Evolutionary conservation across 768 basidiomycete species (phyloP).

Genomic region (Phanerochaete carnosa): DNA sequence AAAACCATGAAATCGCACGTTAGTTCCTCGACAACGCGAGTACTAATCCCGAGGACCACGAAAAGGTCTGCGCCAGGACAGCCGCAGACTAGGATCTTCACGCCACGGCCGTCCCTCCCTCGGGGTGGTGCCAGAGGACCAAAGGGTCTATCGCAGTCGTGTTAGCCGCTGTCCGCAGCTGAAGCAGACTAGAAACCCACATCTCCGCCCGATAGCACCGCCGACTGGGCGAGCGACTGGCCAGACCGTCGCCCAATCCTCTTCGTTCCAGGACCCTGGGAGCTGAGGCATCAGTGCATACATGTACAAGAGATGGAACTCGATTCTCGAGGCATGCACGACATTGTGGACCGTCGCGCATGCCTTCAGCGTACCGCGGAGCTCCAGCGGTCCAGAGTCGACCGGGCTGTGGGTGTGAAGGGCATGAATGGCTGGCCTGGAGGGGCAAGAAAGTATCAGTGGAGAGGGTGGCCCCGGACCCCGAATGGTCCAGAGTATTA

Average conservation of each 20-base stretch:
- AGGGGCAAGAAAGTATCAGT: neutral
- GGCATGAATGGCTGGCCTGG: neutral
- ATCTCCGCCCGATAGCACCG: neutral
- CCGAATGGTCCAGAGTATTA: neutral
- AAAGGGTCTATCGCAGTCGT: no score
- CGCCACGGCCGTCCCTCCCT: conserved; percentile 1
- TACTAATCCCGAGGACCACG: conserved; percentile 10
- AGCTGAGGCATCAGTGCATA: neutral
- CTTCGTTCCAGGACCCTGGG: neutral
- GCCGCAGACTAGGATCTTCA: neutral
- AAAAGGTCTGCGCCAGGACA: conserved; percentile 8
- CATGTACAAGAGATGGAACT: neutral
- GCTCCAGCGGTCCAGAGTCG: neutral
- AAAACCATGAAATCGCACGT: neutral
- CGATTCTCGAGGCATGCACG: neutral
- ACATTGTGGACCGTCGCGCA: neutral
- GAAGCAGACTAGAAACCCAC: neutral
- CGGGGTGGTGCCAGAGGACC: neutral
- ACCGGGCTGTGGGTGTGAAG: neutral
- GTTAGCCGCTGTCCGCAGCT: neutral
- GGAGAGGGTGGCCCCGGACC: neutral
- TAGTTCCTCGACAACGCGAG: neutral
- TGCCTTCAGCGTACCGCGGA: neutral
- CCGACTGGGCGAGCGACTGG: neutral
- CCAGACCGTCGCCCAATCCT: neutral